Evolutionary conservation across 2,329 filamentous ascomycete species (phyloP), one percentile per base, ranked within the genome.

Genomic region (Talaromyces sp.): DNA sequence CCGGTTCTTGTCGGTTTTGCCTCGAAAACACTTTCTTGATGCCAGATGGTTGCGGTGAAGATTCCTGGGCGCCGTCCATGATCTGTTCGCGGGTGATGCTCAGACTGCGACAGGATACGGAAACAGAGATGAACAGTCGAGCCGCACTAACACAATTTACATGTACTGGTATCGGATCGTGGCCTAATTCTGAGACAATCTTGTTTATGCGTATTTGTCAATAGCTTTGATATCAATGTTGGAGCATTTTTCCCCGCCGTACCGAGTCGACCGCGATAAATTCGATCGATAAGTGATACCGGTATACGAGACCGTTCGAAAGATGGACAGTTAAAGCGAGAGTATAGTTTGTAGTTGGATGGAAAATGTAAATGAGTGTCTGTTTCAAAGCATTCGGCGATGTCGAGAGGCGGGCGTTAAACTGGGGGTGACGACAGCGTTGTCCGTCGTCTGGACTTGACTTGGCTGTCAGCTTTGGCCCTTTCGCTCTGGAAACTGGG

Each of bases 1-100:
- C 77, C 10, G 73, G 64, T 34, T 78, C 78, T 43, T 65, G 60
- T 34, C 79, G 78, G 60, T 71, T 76, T 25, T 74, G 70, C 70
- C 73, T 75, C 13, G 69, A 69, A 53, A 78, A 73, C 40, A 75
- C 73, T 68, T 74, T 76, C 36, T 74, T 74, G 58, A 80, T 75
- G 61, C 77, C 76, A 56, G 74, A 65, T 60, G 70, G 69, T 63
- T 72, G 68, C 38, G 75, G 64, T 38, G 59, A 53, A 15, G 59
- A 64, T 17, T 74, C 72, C 47, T 69, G 68, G 54, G 72, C 68
- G 66, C 71, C 70, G 65, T 78, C 77, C 78, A 80, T 80, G 64
- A 36, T 38, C 27, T 56, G 19, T 22, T 36, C 53, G 19, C 13
- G 19, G 25, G 31, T 19, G 19, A 56, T 22, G 11, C 53, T 56